Evolutionary conservation across 2,329 filamentous ascomycete species (phyloP).

Genomic region (Malbranchea cinnamomea): DNA sequence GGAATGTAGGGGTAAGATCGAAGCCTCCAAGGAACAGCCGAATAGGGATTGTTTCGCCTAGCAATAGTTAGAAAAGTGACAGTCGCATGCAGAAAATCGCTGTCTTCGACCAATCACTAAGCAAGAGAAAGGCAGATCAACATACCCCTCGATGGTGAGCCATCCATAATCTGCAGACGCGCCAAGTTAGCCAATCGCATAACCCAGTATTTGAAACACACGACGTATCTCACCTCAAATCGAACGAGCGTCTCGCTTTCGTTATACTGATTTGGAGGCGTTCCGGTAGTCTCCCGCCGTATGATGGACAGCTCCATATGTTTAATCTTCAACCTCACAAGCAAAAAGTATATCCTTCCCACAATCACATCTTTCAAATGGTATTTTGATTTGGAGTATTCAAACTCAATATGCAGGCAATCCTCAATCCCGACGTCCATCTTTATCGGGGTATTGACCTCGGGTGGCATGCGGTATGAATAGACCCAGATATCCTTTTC

Average conservation of each 20-base stretch:
- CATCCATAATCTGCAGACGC: conserved; percentile 85
- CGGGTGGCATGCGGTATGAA: conserved; percentile 91
- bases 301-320: conserved; percentile 99
- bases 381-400: conserved; percentile 99
- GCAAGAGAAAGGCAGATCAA: neutral
- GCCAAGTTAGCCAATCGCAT: conserved; percentile 5
- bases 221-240: conserved; percentile 66
- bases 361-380: conserved; percentile 99
- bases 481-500: conserved; percentile 99
- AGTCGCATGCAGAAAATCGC: too few species aligned
- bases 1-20: conserved; percentile 93
- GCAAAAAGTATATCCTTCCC: conserved; percentile 91
- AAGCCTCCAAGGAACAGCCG: conserved; percentile 93
- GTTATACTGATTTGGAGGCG: conserved; percentile 96
- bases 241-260: conserved; percentile 96
- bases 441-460: conserved; percentile 98
- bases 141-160: conserved; percentile 80
- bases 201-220: too few species aligned
- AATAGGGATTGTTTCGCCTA: conserved; percentile 84
- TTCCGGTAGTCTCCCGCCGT: conserved; percentile 86
- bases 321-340: conserved; percentile 97
- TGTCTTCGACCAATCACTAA: conserved; percentile 1
- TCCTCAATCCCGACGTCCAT: conserved; percentile 99
- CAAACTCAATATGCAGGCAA: conserved; percentile 97
- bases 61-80: conserved; percentile 1